A percentile compares a stretch with the other conserved stretches of the same genome.
Conservation (phyloP, 768 basidiomycete genomes). For the Psilocybe subaeruginosa region DNA sequence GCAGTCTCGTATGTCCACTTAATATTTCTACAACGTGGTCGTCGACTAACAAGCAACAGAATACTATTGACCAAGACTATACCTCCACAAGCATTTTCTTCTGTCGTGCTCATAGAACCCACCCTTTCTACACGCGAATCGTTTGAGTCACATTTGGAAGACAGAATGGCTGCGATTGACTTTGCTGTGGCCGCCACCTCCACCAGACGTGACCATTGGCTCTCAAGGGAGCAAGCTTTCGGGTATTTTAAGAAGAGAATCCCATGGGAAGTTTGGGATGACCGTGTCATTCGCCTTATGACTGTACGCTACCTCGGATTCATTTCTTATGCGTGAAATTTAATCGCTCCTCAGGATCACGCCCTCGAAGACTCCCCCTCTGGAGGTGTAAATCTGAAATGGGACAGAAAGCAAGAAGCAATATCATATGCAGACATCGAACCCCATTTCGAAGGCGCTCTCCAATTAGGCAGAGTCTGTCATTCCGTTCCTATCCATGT, state of each 20-base stretch:
- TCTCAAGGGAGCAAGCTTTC: constrained; percentile 41
- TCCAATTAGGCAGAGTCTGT: constrained; percentile 36
- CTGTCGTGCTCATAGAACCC: constrained; percentile 49
- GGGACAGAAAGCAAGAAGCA: constrained; percentile 47
- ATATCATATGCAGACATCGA: constrained; percentile 46
- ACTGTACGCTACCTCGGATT: constrained; percentile 31
- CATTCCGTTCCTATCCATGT: constrained; percentile 43
- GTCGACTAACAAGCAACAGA: constrained; percentile 24
- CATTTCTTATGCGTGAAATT: neutral
- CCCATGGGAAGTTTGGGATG: constrained; percentile 53
- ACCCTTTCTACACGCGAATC: constrained; percentile 41
- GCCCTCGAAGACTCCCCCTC: constrained; percentile 32
- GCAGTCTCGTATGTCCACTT: constrained; percentile 35
- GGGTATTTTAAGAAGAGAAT: constrained; percentile 42
- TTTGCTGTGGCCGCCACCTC: constrained; percentile 38
- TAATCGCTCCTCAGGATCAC: constrained; percentile 30
- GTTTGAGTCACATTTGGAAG: constrained; percentile 38
- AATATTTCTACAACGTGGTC: neutral
- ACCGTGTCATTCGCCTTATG: constrained; percentile 38
- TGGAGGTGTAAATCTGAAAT: constrained; percentile 42
- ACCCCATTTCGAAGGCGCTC: constrained; percentile 44
- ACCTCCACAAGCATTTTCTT: constrained; percentile 29
- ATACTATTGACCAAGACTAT: constrained; percentile 38
- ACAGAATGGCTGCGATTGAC: constrained; percentile 39
- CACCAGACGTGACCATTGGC: constrained; percentile 42